Base-by-base conservation (phyloP, 2,329 filamentous ascomycete species). In the Orbilia quercus region DNA sequence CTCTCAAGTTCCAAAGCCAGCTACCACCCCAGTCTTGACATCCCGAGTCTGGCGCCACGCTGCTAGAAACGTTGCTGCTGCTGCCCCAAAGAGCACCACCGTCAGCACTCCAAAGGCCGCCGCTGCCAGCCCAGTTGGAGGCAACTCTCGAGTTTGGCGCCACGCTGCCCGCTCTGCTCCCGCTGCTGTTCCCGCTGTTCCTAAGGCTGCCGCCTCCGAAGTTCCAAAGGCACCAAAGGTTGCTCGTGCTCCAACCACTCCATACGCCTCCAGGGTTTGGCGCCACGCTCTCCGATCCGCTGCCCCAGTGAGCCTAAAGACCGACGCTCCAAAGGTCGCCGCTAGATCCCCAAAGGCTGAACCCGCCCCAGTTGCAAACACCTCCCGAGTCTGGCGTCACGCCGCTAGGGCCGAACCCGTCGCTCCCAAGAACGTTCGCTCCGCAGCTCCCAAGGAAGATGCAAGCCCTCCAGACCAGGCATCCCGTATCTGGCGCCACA, bases 361-460 rank as follows among this genome's bases (percentile, higher is more conserved):
- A 20, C 4, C 50, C 34, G 12, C 36, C 9, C 36, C 36, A 12
- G 36, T 40, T 16, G 36, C 36, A 9, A 31, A 31, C 18, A 54
- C 38, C 34, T 54, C 50, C 18, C 50, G 50, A 16, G 50, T 54
- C 34, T 54, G 50, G 50, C 50, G 50, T 18, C 50, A 54, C 50
- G 50, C 31, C 16, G 50, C 50, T 7, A 54, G 50, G 18, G 6
- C 50, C 12, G 31, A 20, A 31, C 16, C 31, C 9, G 28, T 31
- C 28, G 36, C 36, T 14, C 50, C 44, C 22, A 50, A 66, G 51
- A 42, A 11, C 42, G 42, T 16, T 28, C 1, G 28, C 51, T 23
- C 51, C 31, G 20, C 40, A 44, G n/a, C 34, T 57, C 36, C 50
- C 6, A 54, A 42, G 34, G 34, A 54, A 40, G 31, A 40, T 22